Base-by-base conservation (phyloP, 306 rosid genomes). In the Castanopsis chinensis region DNA sequence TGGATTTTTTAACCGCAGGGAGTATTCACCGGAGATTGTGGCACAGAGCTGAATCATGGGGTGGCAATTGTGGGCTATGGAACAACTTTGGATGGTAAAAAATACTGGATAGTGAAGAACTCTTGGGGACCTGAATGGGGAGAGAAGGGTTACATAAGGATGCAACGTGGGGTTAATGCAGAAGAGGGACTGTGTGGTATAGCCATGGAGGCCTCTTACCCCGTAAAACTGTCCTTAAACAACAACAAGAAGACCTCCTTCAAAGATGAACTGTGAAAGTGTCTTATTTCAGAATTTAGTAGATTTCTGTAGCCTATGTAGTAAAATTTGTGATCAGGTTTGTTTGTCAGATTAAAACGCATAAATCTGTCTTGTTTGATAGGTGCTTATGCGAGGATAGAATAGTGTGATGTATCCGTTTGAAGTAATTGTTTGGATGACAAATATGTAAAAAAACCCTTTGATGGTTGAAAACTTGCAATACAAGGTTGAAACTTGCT, bases 151-250 rank as follows among this genome's bases (percentile, higher is more conserved):
- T 82, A 55, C 37, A 4, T 82, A 6, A 79, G 86, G 59, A 58
- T 85, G 11, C 53, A 85, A 59, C 86, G 80, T 21, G 82, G 68
- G 28, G 53, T 73, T 19, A 77, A 51, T 32, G 75, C 77, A 27
- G 45, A 58, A 54, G 74, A 79, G 51, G 80, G 89, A 28, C 57
- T 51, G 0, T 85, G 92, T 82, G 92, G 92, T 23, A 78, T 86
- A 52, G 88, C 78, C 0, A 82, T 77, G 88, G 85, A 82, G 20
- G 79, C 83, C 8, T 63, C 73, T 21, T 85, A 81, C 55, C 88
- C 88, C 14, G 43, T 64, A n/a, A 85, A 78, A 54, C 59, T 71
- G 1, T 81, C 77, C 74, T 55, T 74, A 30, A 78, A 30, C 59
- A 81, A 45, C 45, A 37, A 56, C 7, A 70, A 52, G 17, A 53